Evolutionary conservation across 2,329 filamentous ascomycete species (phyloP).

Genomic region (Pyrenophora teres): DNA sequence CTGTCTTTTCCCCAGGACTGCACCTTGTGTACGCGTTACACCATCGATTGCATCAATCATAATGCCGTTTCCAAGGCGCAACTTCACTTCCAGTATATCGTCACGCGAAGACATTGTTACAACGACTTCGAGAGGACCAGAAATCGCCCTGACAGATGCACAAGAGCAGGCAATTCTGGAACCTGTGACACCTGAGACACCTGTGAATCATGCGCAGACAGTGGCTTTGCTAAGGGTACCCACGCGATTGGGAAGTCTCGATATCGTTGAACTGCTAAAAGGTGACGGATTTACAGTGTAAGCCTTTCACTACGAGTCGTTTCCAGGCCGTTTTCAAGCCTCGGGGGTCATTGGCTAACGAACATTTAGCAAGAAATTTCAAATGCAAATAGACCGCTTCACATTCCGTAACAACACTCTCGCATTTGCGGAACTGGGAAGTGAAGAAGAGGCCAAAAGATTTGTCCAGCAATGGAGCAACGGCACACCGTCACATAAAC

Average conservation of each 20-base stretch:
- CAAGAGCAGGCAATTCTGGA: neutral
- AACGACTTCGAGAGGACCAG: slow-evolving; percentile 11
- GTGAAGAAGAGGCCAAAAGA: slow-evolving; percentile 22
- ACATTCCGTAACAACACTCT: slow-evolving; percentile 16
- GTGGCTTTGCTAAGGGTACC: slow-evolving; percentile 19
- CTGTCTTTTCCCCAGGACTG: slow-evolving; percentile 16
- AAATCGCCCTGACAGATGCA: slow-evolving; percentile 6
- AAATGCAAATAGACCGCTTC: slow-evolving; percentile 28
- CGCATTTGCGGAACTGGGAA: slow-evolving; percentile 25
- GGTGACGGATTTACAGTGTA: slow-evolving; percentile 26
- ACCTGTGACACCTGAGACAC: too few relatives aligned
- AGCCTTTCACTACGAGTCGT: slow-evolving; percentile 3
- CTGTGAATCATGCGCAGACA: slow-evolving; percentile 7
- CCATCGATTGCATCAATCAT: slow-evolving; percentile 15
- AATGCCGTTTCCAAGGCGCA: slow-evolving; percentile 14
- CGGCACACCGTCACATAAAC: neutral
- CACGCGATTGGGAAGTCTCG: slow-evolving; percentile 8
- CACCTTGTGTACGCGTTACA: slow-evolving; percentile 13
- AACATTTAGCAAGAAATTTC: slow-evolving; percentile 19
- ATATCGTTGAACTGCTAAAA: slow-evolving; percentile 20
- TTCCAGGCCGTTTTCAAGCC: too few relatives aligned
- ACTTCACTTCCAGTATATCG: slow-evolving; percentile 17
- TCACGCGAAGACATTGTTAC: slow-evolving; percentile 8
- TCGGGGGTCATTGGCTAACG: neutral
- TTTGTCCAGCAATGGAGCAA: slow-evolving; percentile 13